Base-by-base conservation (phyloP, 148 eudicot genomes). In the Tetragonia tetragonoides region DNA sequence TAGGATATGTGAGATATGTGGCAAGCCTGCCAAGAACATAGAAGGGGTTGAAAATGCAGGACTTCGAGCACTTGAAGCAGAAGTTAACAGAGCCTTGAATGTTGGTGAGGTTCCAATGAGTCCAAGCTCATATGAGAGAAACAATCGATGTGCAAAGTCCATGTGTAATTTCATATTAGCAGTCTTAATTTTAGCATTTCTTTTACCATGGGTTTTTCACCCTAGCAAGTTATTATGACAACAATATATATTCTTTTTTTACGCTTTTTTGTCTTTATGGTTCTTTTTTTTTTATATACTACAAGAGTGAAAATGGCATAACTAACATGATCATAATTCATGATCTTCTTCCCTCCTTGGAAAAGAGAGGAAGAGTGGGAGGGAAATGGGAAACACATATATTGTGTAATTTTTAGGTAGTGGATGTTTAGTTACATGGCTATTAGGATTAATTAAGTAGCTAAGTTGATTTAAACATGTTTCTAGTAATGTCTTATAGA, bases 1-100 rank as follows among this genome's bases (percentile, higher is more conserved):
- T 80, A 89, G 90, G 71, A 77, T 67, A n/a, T 89, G 92, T 79
- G 92, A 89, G 77, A 87, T 89, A 63, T 89, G 92, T 75, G 90
- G 88, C 0, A 75, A 78, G 64, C 72, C 56, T 12, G 90, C 82
- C 2, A 82, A 74, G 68, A 89, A 87, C 67, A 78, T 88, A 38
- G 74, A 56, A 34, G 88, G 84, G 17, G 70, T 86, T 7, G 77
- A 84, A 38, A 83, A 86, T 8, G 63, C 70, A 20, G 76, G 72
- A 3, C 47, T 65, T 44, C 73, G 69, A 68, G 72, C 74, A 63
- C 57, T 72, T 0, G 44, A 60, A 74, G 41, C 64, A 68, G 82
- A 84, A 62, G 71, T 74, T 1, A 66, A 71, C 70, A 79, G 72
- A 72, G 24, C 82, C 39, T 59, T 67, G 65, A 76, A 68, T 63